Evolutionary conservation across 2,329 filamentous ascomycete species (phyloP), one percentile per base, ranked within the genome.

Genomic region (Sporothrix humicola): DNA sequence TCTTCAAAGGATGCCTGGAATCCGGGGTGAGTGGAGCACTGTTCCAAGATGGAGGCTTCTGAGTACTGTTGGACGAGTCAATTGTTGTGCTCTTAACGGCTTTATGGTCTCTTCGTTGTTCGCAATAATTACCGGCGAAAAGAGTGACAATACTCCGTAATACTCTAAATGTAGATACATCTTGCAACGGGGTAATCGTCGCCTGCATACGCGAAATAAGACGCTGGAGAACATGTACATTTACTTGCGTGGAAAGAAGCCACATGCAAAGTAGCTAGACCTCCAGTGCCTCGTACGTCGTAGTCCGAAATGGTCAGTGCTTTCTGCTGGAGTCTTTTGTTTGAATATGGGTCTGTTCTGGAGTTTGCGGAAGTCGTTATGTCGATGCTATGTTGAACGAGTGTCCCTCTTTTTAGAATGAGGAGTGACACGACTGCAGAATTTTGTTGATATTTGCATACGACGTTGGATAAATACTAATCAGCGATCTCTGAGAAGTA

Each of bases 1-100:
- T 37, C 31, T 37, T 37, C 31, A 37, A 37, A 13, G 52, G 20
- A 44, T n/a, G n/a, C 17, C 44, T 63, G 42, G n/a, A 65, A 66
- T 66, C 42, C 61, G 61, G 61, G 61, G 61, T 66, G 61, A 17
- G 61, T 66, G 61, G 61, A 66, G 61, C 46, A 66, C 20, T 5
- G 20, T 46, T 2, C 20, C 23, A 63, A 61, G 52, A 54, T 9
- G 17, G 52, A 61, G n/a, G 23, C 17, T 9, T 4, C 56, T 5
- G 10, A 26, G 23, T 12, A 46, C 37, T 17, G 59, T 46, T 46
- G 59, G 26, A 23, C 56, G 23, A 58, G 23, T 15, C 56, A 31
- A 63, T 44, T n/a, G 17, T 63, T 63, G 59, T 15, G 59, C 59
- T 65, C 17, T 46, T 46, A 23, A 37, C 15, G 15, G 6, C n/a